phyloP scores from a whole-genome alignment of 208 protist species.

The Porcisia deanei region DNA sequence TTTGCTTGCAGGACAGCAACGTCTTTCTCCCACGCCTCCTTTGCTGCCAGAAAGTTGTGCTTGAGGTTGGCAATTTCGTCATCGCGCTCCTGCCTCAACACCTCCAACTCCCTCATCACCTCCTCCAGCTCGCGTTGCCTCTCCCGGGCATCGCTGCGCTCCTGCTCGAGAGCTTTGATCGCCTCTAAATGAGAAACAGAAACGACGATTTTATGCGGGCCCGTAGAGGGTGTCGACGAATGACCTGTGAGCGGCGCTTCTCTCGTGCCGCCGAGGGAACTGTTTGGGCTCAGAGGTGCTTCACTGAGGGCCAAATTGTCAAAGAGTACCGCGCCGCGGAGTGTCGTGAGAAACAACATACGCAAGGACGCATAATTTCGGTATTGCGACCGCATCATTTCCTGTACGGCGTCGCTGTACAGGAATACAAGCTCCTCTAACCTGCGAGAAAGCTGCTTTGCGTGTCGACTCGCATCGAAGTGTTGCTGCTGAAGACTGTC shows the following conservation, averaged over 20 bases:
- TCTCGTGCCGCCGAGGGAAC: background rate
- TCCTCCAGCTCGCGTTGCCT: conserved; percentile 52
- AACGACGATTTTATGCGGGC: conserved; percentile 36
- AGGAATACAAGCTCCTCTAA: conserved; percentile 29
- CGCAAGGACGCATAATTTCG: conserved; percentile 51
- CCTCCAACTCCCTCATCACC: conserved; percentile 55
- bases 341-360: conserved; percentile 41
- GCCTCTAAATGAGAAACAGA: conserved; percentile 56
- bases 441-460: conserved; percentile 43
- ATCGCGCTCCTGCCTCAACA: conserved; percentile 46
- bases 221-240: background rate
- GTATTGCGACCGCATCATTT: conserved; percentile 44
- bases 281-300: background rate
- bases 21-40: conserved; percentile 58
- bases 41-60: conserved; percentile 48
- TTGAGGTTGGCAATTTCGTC: conserved; percentile 55
- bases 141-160: conserved; percentile 38
- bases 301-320: background rate
- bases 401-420: conserved; percentile 36
- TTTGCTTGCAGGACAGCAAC: conserved; percentile 60
- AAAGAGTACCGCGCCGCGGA: conserved; percentile 36
- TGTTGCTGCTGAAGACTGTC: conserved; percentile 34
- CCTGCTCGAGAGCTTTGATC: conserved; percentile 54
- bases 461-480: conserved; percentile 37
- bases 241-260: background rate